phyloP scores from a whole-genome alignment of 2,329 filamentous ascomycete genomes.

The Hymenoscyphus infarciens region DNA sequence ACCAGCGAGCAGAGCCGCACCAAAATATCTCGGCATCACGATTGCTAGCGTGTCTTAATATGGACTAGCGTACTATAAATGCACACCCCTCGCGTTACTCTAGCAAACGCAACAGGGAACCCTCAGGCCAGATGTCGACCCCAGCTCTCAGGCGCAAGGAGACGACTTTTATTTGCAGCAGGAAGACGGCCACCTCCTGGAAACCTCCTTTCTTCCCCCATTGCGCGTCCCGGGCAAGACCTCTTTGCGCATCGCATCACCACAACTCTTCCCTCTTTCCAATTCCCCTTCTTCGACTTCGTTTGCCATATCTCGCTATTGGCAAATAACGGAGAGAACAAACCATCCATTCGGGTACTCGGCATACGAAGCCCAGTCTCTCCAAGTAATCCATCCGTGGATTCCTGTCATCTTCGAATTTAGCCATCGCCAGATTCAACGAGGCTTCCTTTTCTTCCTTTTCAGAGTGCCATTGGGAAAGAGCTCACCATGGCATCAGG shows the following conservation, averaged over 20 bases:
- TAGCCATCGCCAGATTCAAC: background rate
- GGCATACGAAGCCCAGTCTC: background rate
- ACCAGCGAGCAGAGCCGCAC: background rate
- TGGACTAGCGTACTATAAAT: background rate
- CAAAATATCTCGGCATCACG: too few species aligned
- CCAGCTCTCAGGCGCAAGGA: background rate
- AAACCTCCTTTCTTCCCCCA: background rate
- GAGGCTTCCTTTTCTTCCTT: background rate
- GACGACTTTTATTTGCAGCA: too few species aligned
- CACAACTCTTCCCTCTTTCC: too few species aligned
- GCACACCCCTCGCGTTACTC: too few species aligned
- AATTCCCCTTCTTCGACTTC: background rate
- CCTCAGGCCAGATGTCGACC: background rate
- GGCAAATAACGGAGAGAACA: background rate
- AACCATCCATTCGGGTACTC: background rate
- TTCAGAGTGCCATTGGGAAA: background rate
- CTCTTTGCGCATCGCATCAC: background rate
- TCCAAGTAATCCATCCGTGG: too few species aligned
- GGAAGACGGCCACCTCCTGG: background rate
- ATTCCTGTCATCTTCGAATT: background rate
- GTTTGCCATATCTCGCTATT: too few species aligned
- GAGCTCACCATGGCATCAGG: constrained; percentile 33
- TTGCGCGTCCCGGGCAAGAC: background rate
- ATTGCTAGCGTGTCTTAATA: too few species aligned
- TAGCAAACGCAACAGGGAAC: background rate